Conservation (phyloP, 768 basidiomycete species). For the Rhodotorula babjevae region DNA sequence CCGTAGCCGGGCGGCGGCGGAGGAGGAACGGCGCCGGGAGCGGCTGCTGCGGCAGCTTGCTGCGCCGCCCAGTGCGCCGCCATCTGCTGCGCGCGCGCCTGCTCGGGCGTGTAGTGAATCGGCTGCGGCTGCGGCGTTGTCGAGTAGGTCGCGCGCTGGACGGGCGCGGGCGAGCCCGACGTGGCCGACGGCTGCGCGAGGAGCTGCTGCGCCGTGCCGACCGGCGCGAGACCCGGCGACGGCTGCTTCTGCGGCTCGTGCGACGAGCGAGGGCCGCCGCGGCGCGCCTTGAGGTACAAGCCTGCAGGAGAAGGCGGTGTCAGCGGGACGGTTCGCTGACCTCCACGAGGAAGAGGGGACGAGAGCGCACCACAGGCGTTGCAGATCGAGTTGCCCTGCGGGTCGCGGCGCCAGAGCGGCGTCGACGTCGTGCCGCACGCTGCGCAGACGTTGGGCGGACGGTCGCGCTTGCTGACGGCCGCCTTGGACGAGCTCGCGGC, state of each 20-base stretch:
- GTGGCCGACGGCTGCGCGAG: background rate
- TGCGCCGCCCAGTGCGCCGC: conserved; percentile 6
- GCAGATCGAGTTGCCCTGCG: conserved; percentile 76
- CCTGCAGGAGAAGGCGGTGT: conserved; percentile 53
- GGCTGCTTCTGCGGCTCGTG: background rate
- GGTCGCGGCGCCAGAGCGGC: conserved; percentile 77
- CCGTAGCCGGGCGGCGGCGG: background rate
- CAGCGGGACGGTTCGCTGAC: conserved; percentile 1
- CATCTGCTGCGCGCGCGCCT: background rate
- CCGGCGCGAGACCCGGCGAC: background rate
- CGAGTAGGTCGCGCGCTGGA: background rate
- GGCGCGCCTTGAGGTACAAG: conserved; percentile 77
- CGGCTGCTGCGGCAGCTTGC: background rate
- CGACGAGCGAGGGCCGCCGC: conserved; percentile 55
- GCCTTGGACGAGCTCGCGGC: background rate
- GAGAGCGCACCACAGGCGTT: conserved; percentile 76
- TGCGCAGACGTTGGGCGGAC: conserved; percentile 55
- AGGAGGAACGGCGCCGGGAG: background rate
- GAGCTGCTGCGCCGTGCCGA: background rate
- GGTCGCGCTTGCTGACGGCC: conserved; percentile 5
- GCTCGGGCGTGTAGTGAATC: background rate
- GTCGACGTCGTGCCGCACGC: conserved; percentile 76
- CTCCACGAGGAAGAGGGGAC: background rate
- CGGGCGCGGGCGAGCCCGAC: background rate
- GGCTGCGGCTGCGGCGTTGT: background rate